Evolutionary conservation across 164 flowering plant species (phyloP), one percentile per base, ranked within the genome.

Genomic region (Buxus sempervirens): DNA sequence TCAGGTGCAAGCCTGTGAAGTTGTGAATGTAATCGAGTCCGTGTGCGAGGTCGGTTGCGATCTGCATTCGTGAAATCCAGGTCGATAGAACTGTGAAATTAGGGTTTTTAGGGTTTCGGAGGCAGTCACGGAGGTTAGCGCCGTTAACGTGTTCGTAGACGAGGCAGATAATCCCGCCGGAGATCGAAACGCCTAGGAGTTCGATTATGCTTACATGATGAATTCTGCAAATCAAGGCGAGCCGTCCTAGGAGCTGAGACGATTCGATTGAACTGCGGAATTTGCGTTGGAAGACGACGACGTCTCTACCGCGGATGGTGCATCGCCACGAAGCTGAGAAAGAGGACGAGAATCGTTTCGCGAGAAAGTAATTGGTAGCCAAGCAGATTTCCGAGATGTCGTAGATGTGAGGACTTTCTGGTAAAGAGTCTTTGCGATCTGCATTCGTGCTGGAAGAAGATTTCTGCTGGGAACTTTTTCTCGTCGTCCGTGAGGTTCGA

Each of bases 21-120:
- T 86, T 81, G 82, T 95, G 99, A 25, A 88, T 82, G 80, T 95
- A 92, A 58, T 93, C 96, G 38, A 95, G 77, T 4, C 91, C 99
- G 53, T 88, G 86, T 5, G 99, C 94, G 18, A 90, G 51, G 59
- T 90, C 98, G 0, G 88, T 62, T 3, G 98, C 98, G 73, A 95
- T 68, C 69, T 86, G 90, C 82, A 90, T 86, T 32, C 98, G 79
- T 7, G 90, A 88, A 28, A 82, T 71, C 97, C 96, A 92, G 4
- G 77, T 81, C 3, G 84, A 76, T 2, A 95, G 84, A 1, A 89
- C 87, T 1, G 99, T 89, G 70, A 72, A 95, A 28, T 64, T 66
- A 5, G 91, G 90, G 74, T 86, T 90, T 20, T 68, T 76, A 21
- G 79, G 79, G 76, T 86, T 95, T 26, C 91, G 76, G 19, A 95